Base-by-base conservation (phyloP, 176 grass and related monocot species). In the Bothriochloa decipiens region DNA sequence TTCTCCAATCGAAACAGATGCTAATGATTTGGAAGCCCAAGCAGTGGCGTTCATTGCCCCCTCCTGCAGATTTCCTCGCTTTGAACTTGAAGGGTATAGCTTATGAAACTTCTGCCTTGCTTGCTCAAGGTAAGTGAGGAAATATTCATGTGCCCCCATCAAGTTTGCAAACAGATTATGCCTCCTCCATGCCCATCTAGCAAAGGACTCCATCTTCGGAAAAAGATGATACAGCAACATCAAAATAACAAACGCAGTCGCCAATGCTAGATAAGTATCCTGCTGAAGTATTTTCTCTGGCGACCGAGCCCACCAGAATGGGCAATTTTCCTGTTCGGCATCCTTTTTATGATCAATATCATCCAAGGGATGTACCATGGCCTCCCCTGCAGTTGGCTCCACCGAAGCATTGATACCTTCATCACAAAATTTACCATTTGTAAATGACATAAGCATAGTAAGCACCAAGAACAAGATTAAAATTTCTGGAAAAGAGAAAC, bases 231-330 rank as follows among this genome's bases (percentile, higher is more conserved):
- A 89, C 13, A 96, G 18, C 27, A 99, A 52, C 67, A 91, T 88
- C 83, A 94, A 68, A 50, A 99, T 65, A 2, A 99, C 86, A 46
- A 99, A 96, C 66, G 77, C 83, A 0, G 73, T 82, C 47, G 97
- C 93, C 25, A 99, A 83, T 84, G 94, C 86, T 11, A 99, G 86
- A 85, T 99, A 99, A 25, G 86, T 92, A 82, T 96, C 97, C 81
- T 96, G 93, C 89, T 96, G 90, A 70, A 99, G 86, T 83, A 99
- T 81, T 70, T 99, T 99, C 84, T 99, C 97, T 53, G 97, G 97
- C 4, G 97, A 99, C 65, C 90, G 90, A 2, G 97, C 97, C 93
- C 93, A 96, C 78, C 93, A 92, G 68, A 99, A 99, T 17, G 97
- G 97, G 25, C 93, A 99, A 28, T 94, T 94, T 52, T 96, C 97